These are phyloP conservation scores for Trypanosoma lewisi DNA, from an alignment of 208 protist species.

Conservation along the genomic window DNA sequence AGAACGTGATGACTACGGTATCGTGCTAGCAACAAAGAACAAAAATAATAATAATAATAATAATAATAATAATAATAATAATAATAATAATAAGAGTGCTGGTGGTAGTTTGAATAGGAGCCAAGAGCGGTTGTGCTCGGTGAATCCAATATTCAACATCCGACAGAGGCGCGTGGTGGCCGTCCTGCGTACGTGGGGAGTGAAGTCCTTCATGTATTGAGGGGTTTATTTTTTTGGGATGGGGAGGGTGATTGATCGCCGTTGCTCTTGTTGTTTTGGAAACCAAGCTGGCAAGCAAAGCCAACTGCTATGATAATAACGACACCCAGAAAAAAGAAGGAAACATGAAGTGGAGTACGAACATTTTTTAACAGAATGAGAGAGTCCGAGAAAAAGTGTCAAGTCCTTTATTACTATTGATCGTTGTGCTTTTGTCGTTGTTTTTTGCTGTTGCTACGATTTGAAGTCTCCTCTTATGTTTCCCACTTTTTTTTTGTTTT, in stretches of 20 bases:
- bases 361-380: too few relatives aligned
- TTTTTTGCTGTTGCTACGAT: too few relatives aligned
- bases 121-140: constrained; percentile 44
- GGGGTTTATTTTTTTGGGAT: neutral
- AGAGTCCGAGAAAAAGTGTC: too few relatives aligned
- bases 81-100: neutral
- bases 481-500: constrained; percentile 5
- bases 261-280: too few relatives aligned
- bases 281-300: too few relatives aligned
- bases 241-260: too few relatives aligned
- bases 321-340: too few relatives aligned
- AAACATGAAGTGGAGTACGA: too few relatives aligned
- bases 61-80: neutral
- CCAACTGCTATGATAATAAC: too few relatives aligned
- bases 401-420: too few relatives aligned
- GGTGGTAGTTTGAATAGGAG: constrained; percentile 10
- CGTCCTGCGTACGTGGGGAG: constrained; percentile 40
- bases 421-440: too few relatives aligned
- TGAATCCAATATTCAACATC: constrained; percentile 83
- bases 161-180: constrained; percentile 40
- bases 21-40: constrained; percentile 32
- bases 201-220: constrained; percentile 45
- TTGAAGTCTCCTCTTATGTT: too few relatives aligned
- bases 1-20: constrained; percentile 29
- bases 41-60: constrained; percentile 6